Evolutionary conservation across 1,139 yeast genomes (phyloP), one percentile per base, ranked within the genome.

Genomic region (Saccharomyces hybrid): DNA sequence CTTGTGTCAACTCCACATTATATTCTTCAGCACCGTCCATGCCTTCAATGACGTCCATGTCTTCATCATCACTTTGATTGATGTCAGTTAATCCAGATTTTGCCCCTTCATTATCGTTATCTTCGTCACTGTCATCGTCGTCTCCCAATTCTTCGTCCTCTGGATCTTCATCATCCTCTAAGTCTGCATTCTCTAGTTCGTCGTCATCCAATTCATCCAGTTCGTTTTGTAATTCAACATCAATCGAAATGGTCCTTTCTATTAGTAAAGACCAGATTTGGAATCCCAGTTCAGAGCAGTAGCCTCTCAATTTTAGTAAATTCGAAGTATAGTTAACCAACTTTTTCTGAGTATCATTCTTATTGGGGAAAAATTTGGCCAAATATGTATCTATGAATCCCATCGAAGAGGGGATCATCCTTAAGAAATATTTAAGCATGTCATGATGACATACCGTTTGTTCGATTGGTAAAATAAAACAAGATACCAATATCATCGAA

Each of bases 181-280:
- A 69, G 3, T 62, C 69, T 1, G 67, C 71, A 7, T 61, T 70
- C 5, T 62, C 78, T 4, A 78, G 81, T 3, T 77, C 79, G 25
- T 78, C 88, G 54, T 88, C 96, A 64, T 88, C 96, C 54, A 86
- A 75, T 60, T 88, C 96, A 61, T 88, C 96, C 58, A 88, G 72
- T 64, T 87, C 95, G 64, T 88, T 90, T 66, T 89, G 97, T 57
- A 91, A 75, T 70, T 90, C 98, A n/a, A 91, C 97, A 71, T 93
- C 99, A 48, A 93, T 75, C 62, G 89, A 88, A 57, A 93, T 89
- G 54, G 88, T 79, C 60, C 83, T 81, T 69, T 91, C 97, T 48
- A 89, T 75, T 23, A 91, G 77, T 56, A 88, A 72, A 28, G 86
- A 85, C 97, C 97, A 91, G 6, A 88, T 78, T 53, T 82, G 81